Evolutionary conservation across 2,329 filamentous ascomycete genomes (phyloP).

Genomic region (Alternaria arborescens): DNA sequence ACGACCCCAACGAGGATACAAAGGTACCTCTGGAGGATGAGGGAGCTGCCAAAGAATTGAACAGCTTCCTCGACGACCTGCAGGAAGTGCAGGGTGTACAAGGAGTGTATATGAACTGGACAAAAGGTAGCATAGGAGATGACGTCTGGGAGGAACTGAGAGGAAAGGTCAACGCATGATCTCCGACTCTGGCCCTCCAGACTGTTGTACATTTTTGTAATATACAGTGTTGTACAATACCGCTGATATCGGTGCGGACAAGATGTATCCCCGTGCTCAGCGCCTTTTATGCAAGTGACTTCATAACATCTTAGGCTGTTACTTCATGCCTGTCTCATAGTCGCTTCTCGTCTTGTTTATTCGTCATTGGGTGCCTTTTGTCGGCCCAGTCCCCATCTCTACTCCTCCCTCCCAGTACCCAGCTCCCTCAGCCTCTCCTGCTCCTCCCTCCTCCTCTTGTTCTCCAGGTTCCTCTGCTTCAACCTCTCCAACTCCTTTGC

Average conservation of each 20-base stretch:
- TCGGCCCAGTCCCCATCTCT: not conserved
- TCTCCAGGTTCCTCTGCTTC: constrained; percentile 59
- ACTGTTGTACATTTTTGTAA: constrained; percentile 1
- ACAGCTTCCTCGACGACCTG: constrained; percentile 66
- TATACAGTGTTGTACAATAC: constrained; percentile 24
- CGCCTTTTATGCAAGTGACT: constrained; percentile 26
- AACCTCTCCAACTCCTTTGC: constrained; percentile 79
- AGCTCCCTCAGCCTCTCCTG: constrained; percentile 42
- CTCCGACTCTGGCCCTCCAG: not conserved
- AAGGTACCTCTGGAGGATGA: constrained; percentile 69
- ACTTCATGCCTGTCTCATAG: not conserved
- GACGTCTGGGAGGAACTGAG: constrained; percentile 51
- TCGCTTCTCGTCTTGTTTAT: not conserved
- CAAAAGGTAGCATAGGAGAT: constrained; percentile 52
- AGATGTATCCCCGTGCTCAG: constrained; percentile 25
- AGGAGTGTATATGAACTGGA: constrained; percentile 77
- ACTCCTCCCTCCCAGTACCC: constrained; percentile 26
- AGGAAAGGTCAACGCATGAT: constrained; percentile 48
- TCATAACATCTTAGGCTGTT: not conserved
- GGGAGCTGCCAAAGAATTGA: constrained; percentile 65
- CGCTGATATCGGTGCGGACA: constrained; percentile 41
- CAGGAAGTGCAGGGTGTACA: constrained; percentile 80
- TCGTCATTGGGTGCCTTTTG: not conserved
- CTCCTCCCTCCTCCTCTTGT: constrained; percentile 59
- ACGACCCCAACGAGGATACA: constrained; percentile 83